phyloP scores from a whole-genome alignment of 2,329 filamentous ascomycete genomes.

The Fusarium burgessii region DNA sequence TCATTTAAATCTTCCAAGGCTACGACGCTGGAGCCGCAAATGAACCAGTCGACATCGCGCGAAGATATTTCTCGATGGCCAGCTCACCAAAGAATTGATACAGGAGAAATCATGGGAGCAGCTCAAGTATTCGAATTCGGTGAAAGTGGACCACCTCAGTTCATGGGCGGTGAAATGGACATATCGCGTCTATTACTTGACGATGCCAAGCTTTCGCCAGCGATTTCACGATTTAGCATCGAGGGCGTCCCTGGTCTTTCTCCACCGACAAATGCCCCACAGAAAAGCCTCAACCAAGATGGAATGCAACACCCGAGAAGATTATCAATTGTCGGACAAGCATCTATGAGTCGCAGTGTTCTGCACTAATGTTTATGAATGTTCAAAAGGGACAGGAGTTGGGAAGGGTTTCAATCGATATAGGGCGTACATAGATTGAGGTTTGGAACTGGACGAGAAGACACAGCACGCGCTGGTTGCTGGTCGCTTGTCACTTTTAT shows the following conservation, averaged over 20 bases:
- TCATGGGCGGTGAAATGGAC: conserved; percentile 69
- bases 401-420: conserved; percentile 32
- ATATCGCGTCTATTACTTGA: conserved; percentile 71
- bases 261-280: conserved; percentile 32
- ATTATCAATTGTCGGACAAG: not conserved
- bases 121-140: conserved; percentile 58
- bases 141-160: conserved; percentile 55
- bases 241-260: conserved; percentile 45
- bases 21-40: conserved; percentile 54
- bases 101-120: conserved; percentile 43
- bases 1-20: conserved; percentile 56
- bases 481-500: conserved; percentile 18
- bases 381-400: conserved; percentile 40
- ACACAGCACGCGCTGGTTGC: conserved; percentile 39
- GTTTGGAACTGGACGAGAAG: conserved; percentile 23
- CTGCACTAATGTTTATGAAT: conserved; percentile 34
- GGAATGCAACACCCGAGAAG: conserved; percentile 31
- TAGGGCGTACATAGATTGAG: conserved; percentile 41
- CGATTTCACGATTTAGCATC: conserved; percentile 42
- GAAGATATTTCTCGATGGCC: conserved; percentile 63
- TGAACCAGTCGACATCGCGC: conserved; percentile 56
- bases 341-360: conserved; percentile 11
- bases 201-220: conserved; percentile 55
- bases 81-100: conserved; percentile 50
- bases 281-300: conserved; percentile 32